These are phyloP conservation scores for Heterobasidion annosum DNA, from an alignment of 1,284 basidiomycete species.

Conservation along the genomic window DNA sequence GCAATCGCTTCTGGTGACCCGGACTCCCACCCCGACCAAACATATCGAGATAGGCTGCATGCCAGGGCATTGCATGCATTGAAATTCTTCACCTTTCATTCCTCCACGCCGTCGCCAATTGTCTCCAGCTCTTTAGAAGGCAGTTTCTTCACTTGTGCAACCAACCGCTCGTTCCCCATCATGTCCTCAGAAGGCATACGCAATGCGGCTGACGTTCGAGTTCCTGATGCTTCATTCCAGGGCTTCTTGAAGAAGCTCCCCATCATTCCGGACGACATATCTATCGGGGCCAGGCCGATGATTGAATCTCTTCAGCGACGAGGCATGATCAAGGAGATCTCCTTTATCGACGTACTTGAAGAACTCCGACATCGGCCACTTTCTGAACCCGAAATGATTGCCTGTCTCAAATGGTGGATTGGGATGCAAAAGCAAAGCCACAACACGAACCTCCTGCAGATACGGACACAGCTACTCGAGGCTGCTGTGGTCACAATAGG, in stretches of 20 bases:
- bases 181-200: conserved; percentile 78
- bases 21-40: conserved; percentile 22
- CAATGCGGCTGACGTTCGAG: conserved; percentile 62
- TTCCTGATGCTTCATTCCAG: conserved; percentile 69
- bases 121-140: conserved; percentile 77
- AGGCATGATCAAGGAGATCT: conserved; percentile 74
- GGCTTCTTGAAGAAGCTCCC: conserved; percentile 80
- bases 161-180: conserved; percentile 49
- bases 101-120: conserved; percentile 80
- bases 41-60: conserved; percentile 44
- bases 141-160: conserved; percentile 71
- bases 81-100: conserved; percentile 83
- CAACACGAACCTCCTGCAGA: conserved; percentile 25
- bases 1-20: conserved; percentile 22
- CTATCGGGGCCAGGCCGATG: conserved; percentile 58
- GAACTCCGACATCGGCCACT: conserved; percentile 76
- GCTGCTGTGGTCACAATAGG: conserved; percentile 52
- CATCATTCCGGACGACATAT: conserved; percentile 60
- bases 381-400: conserved; percentile 65
- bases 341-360: conserved; percentile 78
- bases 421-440: conserved; percentile 41
- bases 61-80: conserved; percentile 74
- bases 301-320: conserved; percentile 59
- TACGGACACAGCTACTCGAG: conserved; percentile 58
- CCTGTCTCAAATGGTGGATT: conserved; percentile 90